These are phyloP conservation scores for Penicillium vulpinum DNA, from an alignment of 2,329 filamentous ascomycete genomes.

Conservation along the genomic window DNA sequence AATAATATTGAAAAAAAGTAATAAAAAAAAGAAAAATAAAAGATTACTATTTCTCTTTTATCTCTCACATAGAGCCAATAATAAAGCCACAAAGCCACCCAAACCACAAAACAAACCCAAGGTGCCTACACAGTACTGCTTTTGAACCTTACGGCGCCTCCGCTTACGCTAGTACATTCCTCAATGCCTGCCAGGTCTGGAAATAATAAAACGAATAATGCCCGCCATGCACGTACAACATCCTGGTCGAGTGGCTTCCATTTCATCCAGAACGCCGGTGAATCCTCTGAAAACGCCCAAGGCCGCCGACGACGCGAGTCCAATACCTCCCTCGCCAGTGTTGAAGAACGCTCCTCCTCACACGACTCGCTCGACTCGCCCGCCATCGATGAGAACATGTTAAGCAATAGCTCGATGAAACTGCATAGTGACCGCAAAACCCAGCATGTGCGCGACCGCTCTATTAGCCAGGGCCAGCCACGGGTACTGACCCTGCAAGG, in stretches of 20 bases:
- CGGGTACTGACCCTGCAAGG: constrained; percentile 23
- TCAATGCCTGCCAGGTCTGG: constrained; percentile 25
- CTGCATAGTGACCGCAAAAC: constrained; percentile 21
- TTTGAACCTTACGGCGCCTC: constrained; percentile 3
- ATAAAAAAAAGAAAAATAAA: not conserved
- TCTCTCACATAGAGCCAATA: constrained; percentile 2
- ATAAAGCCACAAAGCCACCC: not conserved
- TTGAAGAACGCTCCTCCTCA: constrained; percentile 32
- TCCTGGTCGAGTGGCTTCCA: constrained; percentile 39
- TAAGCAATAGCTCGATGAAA: constrained; percentile 36
- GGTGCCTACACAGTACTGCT: not conserved
- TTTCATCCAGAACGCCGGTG: constrained; percentile 23
- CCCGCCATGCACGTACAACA: constrained; percentile 37
- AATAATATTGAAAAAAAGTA: not conserved
- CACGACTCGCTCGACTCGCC: constrained; percentile 22
- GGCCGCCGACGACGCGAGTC: constrained; percentile 37
- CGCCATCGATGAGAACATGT: constrained; percentile 27
- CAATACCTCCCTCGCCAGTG: constrained; percentile 33
- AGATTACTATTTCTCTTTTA: not conserved
- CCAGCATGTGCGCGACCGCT: constrained; percentile 32
- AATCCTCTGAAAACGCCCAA: constrained; percentile 27
- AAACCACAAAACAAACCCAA: constrained; percentile 17
- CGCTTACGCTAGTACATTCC: constrained; percentile 25
- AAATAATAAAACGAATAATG: constrained; percentile 34
- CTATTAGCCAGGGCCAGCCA: constrained; percentile 26